phyloP scores from a whole-genome alignment of 768 basidiomycete species.

The Amyloporia xantha region DNA sequence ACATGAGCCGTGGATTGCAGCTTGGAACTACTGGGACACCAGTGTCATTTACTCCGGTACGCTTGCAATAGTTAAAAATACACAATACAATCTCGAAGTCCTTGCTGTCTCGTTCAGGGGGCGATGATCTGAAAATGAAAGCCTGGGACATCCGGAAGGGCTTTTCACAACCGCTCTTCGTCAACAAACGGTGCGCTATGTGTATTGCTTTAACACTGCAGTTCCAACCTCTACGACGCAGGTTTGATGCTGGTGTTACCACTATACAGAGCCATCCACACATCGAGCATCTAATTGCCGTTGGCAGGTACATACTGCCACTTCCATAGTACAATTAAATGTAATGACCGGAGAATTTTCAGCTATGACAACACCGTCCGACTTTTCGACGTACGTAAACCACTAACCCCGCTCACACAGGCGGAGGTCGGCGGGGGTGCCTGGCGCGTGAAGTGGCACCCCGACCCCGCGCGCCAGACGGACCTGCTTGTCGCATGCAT shows the following conservation, averaged over 20 bases:
- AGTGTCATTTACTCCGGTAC: slow-evolving; percentile 80
- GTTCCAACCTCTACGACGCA: slow-evolving; percentile 23
- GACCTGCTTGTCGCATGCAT: slow-evolving; percentile 93
- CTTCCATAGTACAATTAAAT: too few species aligned
- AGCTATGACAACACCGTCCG: slow-evolving; percentile 83
- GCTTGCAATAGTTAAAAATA: too few species aligned
- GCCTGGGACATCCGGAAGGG: slow-evolving; percentile 82
- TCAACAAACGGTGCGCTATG: slow-evolving; percentile 59
- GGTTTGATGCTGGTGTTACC: slow-evolving; percentile 91
- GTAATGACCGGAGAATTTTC: background rate
- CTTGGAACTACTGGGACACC: slow-evolving; percentile 84
- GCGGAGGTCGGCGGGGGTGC: slow-evolving; percentile 83
- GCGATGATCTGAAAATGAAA: slow-evolving; percentile 88
- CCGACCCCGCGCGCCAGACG: slow-evolving; percentile 50
- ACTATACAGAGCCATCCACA: slow-evolving; percentile 81
- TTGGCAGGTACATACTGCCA: slow-evolving; percentile 64
- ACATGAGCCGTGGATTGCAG: slow-evolving; percentile 89
- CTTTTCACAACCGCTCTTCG: slow-evolving; percentile 49
- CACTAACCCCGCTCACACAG: slow-evolving; percentile 45
- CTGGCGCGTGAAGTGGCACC: slow-evolving; percentile 98
- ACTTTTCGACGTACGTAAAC: slow-evolving; percentile 77
- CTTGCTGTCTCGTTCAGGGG: slow-evolving; percentile 70
- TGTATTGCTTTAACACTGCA: background rate
- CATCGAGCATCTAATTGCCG: slow-evolving; percentile 75
- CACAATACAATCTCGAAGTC: too few species aligned